Conservation (phyloP, 208 protist genomes). For the Trypanosoma conorhini region DNA sequence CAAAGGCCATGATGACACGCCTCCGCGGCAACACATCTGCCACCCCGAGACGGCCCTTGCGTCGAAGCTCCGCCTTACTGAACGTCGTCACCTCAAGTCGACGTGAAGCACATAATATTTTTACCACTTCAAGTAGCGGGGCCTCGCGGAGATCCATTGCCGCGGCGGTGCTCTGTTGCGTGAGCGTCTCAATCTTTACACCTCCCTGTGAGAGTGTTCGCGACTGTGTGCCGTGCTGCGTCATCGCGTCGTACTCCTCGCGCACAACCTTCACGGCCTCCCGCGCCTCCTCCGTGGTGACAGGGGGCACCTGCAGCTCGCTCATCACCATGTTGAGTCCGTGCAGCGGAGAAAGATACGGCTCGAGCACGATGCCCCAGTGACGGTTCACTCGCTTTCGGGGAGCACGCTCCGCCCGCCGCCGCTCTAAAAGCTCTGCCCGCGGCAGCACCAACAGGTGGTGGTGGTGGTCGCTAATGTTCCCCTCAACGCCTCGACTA, state of each 20-base stretch:
- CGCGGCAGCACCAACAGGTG: conserved; percentile 12
- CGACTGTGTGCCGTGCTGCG: conserved; percentile 10
- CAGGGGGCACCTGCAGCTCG: conserved; percentile 32
- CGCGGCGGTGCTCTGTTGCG: conserved; percentile 14
- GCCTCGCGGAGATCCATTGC: conserved; percentile 44
- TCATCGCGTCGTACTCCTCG: conserved; percentile 31
- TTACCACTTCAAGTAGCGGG: conserved; percentile 50
- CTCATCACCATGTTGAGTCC: conserved; percentile 60
- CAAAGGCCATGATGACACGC: conserved; percentile 51
- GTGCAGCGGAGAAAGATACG: conserved; percentile 48
- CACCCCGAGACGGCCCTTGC: conserved; percentile 35
- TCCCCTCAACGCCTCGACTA: neutral
- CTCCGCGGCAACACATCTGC: conserved; percentile 41
- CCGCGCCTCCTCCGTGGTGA: conserved; percentile 31
- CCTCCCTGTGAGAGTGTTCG: neutral
- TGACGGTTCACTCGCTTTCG: conserved; percentile 8
- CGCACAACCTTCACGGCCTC: conserved; percentile 32
- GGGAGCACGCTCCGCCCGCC: neutral
- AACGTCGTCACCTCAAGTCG: conserved; percentile 39
- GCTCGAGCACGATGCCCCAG: conserved; percentile 51
- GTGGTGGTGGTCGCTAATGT: neutral
- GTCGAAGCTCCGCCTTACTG: conserved; percentile 32
- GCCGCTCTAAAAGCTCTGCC: neutral
- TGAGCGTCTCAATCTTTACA: neutral
- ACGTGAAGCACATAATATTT: conserved; percentile 36